A percentile compares a stretch with the other conserved stretches of the same genome.
Evolutionary conservation across 495 filamentous ascomycete genomes (phyloP).

Genomic region (Podospora anserina): DNA sequence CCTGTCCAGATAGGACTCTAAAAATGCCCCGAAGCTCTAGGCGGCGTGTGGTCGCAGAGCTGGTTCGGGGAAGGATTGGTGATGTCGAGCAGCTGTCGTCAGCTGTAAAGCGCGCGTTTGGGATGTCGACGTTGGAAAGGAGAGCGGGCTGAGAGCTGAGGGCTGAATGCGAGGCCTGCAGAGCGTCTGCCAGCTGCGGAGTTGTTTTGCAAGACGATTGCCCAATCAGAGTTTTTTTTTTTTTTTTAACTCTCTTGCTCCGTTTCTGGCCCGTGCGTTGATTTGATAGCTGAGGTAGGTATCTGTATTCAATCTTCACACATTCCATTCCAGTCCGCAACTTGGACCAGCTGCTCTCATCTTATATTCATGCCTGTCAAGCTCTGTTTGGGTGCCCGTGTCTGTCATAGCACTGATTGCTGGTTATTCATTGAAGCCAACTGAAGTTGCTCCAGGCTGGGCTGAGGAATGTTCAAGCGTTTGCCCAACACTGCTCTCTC

Average conservation of each 20-base stretch:
- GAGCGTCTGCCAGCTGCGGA: slow-evolving; percentile 14
- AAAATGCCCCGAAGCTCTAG: slow-evolving; percentile 7
- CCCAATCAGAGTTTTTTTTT: neutral
- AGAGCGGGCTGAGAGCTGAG: slow-evolving; percentile 7
- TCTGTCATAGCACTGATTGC: slow-evolving; percentile 3
- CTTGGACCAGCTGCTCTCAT: neutral
- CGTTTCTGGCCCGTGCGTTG: neutral
- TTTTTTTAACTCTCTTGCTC: too few relatives aligned
- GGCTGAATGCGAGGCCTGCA: slow-evolving; percentile 6
- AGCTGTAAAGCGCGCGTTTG: slow-evolving; percentile 27
- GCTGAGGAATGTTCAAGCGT: neutral
- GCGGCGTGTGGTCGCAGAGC: slow-evolving; percentile 13
- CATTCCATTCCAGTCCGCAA: neutral
- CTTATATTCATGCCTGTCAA: neutral
- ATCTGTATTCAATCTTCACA: neutral
- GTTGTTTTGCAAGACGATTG: slow-evolving; percentile 13
- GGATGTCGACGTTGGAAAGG: slow-evolving; percentile 18
- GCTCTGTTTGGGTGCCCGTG: neutral
- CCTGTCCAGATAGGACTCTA: slow-evolving; percentile 13
- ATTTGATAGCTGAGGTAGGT: neutral
- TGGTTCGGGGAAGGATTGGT: slow-evolving; percentile 20
- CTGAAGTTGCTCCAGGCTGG: neutral
- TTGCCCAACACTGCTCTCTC: neutral
- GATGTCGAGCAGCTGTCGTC: slow-evolving; percentile 36
- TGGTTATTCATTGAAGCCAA: neutral